Conservation (phyloP, 495 filamentous ascomycete genomes). For the Trichoderma parareesei region DNA sequence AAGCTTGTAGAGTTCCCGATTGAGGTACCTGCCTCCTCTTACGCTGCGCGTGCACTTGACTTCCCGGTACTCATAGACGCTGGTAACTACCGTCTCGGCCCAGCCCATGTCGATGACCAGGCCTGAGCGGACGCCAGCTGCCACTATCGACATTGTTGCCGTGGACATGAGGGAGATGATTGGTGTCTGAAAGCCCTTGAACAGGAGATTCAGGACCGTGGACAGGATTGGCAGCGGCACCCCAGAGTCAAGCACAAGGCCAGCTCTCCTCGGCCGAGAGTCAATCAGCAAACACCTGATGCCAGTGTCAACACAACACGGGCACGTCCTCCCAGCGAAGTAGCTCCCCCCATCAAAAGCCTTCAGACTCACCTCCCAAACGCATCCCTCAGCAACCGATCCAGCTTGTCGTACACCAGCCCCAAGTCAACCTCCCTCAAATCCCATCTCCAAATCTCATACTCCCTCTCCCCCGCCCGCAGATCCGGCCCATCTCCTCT, state of each 20-base stretch:
- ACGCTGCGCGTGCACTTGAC: slow-evolving; percentile 57
- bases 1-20: slow-evolving; percentile 58
- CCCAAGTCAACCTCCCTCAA: slow-evolving; percentile 63
- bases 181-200: slow-evolving; percentile 70
- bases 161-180: slow-evolving; percentile 73
- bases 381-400: slow-evolving; percentile 73
- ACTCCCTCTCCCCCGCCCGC: slow-evolving; percentile 56
- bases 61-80: slow-evolving; percentile 83
- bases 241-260: slow-evolving; percentile 65
- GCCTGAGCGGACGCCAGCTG: slow-evolving; percentile 71
- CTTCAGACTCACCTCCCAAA: slow-evolving; percentile 55
- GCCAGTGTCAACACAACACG: slow-evolving; percentile 11
- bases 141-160: slow-evolving; percentile 61
- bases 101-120: slow-evolving; percentile 87
- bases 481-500: slow-evolving; percentile 22
- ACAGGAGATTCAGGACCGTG: slow-evolving; percentile 63
- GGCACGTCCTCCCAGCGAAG: no score
- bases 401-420: slow-evolving; percentile 80
- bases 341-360: neutral
- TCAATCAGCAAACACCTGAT: slow-evolving; percentile 66
- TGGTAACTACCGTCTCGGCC: slow-evolving; percentile 75
- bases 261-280: slow-evolving; percentile 61
- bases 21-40: slow-evolving; percentile 62
- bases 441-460: slow-evolving; percentile 80
- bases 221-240: slow-evolving; percentile 75